A percentile compares a stretch with the other conserved stretches of the same genome.
Evolutionary conservation across 345 rosid species (phyloP).

Genomic region (Kandelia obovata): DNA sequence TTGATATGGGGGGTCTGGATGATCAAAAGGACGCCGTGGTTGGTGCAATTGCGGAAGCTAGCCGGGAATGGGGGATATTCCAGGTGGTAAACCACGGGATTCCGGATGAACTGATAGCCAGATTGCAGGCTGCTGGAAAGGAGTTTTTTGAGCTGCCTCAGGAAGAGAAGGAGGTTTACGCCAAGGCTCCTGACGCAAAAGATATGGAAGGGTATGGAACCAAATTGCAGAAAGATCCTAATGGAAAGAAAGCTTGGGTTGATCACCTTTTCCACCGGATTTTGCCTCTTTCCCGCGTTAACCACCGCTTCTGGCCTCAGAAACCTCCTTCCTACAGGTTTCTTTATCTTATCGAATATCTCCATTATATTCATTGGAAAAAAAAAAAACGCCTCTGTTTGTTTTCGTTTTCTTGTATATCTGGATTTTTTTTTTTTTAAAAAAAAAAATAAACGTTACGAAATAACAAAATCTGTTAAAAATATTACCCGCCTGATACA

Average conservation of each 20-base stretch:
- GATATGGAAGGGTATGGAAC: constrained; percentile 69
- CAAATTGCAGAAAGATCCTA: constrained; percentile 43
- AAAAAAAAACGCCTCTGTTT: background rate
- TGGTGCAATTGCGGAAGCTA: constrained; percentile 29
- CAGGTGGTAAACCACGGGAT: constrained; percentile 64
- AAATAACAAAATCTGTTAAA: too few species aligned
- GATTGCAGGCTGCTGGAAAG: constrained; percentile 52
- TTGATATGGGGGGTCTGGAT: constrained; percentile 34
- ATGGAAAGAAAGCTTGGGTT: constrained; percentile 68
- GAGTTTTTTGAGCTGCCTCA: constrained; percentile 64
- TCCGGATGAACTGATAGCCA: constrained; percentile 37
- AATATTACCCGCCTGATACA: too few species aligned
- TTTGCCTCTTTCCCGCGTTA: constrained; percentile 64
- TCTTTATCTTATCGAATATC: too few species aligned
- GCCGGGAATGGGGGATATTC: constrained; percentile 59
- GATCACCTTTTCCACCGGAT: constrained; percentile 79
- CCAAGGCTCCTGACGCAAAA: constrained; percentile 39
- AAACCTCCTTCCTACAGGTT: constrained; percentile 75
- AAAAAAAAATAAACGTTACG: too few species aligned
- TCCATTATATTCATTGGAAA: background rate
- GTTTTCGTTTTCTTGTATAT: background rate
- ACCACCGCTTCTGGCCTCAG: constrained; percentile 68
- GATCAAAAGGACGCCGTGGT: constrained; percentile 27
- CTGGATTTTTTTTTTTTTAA: too few species aligned
- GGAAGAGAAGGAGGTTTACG: constrained; percentile 56